phyloP scores from a whole-genome alignment of 768 basidiomycete genomes.

The Lentinus brumalis region DNA sequence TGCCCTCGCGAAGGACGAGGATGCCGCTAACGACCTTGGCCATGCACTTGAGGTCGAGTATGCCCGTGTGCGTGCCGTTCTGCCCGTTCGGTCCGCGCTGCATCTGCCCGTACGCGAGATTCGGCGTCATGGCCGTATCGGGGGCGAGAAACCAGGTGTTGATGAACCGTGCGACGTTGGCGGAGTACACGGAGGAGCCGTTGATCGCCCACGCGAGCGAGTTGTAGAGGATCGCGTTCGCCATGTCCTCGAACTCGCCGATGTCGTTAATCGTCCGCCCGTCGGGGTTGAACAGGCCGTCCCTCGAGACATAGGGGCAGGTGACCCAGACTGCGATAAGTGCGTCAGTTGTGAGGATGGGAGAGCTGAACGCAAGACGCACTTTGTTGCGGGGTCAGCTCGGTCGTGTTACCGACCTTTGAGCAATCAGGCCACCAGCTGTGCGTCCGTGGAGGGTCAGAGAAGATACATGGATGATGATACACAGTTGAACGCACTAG shows the following conservation, averaged over 20 bases:
- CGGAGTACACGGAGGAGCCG: constrained; percentile 43
- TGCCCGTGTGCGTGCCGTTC: constrained; percentile 50
- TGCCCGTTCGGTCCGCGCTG: constrained; percentile 28
- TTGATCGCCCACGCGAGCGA: constrained; percentile 55
- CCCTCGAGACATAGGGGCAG: constrained; percentile 57
- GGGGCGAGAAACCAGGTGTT: constrained; percentile 62
- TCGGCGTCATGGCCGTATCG: constrained; percentile 63
- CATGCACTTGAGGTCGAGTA: constrained; percentile 62
- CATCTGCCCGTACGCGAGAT: constrained; percentile 48
- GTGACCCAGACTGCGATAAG: constrained; percentile 50
- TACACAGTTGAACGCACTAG: constrained; percentile 45
- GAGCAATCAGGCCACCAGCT: constrained; percentile 70
- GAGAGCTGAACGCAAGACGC: background rate
- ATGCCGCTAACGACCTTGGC: constrained; percentile 57
- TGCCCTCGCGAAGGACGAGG: constrained; percentile 51
- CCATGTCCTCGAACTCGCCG: constrained; percentile 53
- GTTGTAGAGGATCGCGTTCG: constrained; percentile 66
- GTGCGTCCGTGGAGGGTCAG: background rate
- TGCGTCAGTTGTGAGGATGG: background rate
- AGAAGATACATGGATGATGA: background rate
- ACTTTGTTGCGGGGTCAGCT: constrained; percentile 55
- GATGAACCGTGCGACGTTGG: constrained; percentile 46
- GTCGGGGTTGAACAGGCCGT: constrained; percentile 70
- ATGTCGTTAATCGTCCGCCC: constrained; percentile 55
- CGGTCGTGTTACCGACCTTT: constrained; percentile 57